A percentile compares a stretch with the other conserved stretches of the same genome.
phyloP scores from a whole-genome alignment of 208 protist genomes.

The Trichomonas gallinae region DNA sequence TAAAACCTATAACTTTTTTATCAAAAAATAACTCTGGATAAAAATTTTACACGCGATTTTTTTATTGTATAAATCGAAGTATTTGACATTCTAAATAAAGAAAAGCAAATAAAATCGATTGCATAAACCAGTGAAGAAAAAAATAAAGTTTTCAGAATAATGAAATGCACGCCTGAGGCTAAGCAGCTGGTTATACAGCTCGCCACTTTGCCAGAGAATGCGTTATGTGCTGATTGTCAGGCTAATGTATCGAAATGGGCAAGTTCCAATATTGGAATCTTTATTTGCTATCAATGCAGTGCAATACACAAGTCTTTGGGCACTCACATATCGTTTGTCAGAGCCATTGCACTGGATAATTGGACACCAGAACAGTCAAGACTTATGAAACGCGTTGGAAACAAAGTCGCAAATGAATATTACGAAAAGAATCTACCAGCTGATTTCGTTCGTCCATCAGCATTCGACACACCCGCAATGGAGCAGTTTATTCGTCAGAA shows the following conservation, averaged over 20 bases:
- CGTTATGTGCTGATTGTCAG: background rate
- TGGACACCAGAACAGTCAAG: background rate
- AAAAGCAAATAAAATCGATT: too few species aligned
- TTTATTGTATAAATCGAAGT: too few species aligned
- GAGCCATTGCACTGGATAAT: background rate
- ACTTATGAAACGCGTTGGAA: slow-evolving; percentile 17
- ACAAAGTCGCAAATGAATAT: slow-evolving; percentile 1
- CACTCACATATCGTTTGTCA: background rate
- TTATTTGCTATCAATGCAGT: slow-evolving; percentile 18
- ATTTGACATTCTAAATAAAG: too few species aligned
- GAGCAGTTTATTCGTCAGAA: background rate
- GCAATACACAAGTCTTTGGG: background rate
- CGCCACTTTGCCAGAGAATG: background rate
- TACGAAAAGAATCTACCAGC: background rate
- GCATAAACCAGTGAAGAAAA: too few species aligned
- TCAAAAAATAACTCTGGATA: too few species aligned
- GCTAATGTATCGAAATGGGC: background rate
- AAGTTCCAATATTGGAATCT: background rate
- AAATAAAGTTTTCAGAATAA: background rate
- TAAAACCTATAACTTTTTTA: too few species aligned
- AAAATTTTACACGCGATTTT: too few species aligned
- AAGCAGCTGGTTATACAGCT: background rate
- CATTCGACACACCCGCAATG: background rate
- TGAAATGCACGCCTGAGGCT: background rate
- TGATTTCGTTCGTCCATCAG: background rate